These are phyloP conservation scores for Aspergillus incahuasiensis DNA, from an alignment of 495 filamentous ascomycete species.

Conservation along the genomic window DNA sequence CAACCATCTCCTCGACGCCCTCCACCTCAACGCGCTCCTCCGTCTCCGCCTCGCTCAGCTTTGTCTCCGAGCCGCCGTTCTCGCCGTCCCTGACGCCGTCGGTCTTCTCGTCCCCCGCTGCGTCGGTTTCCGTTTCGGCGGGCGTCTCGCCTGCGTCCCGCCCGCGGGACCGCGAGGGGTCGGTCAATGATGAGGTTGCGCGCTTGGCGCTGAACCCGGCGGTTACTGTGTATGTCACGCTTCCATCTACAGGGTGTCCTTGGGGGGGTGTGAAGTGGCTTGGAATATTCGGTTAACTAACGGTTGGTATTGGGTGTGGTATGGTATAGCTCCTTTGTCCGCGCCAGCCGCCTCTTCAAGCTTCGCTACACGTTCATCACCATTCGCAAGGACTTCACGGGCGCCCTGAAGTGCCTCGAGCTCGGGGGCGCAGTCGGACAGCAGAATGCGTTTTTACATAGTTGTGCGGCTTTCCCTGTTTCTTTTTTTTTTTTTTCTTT, in stretches of 20 bases:
- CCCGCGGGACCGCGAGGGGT: constrained; percentile 33
- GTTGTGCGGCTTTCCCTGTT: constrained; percentile 22
- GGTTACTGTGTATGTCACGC: constrained; percentile 41
- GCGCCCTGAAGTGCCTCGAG: constrained; percentile 36
- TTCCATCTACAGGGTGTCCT: no score
- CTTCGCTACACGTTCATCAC: constrained; percentile 42
- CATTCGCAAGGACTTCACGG: constrained; percentile 38
- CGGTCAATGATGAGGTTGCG: constrained; percentile 34
- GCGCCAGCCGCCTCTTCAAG: constrained; percentile 37
- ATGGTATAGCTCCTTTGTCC: constrained; percentile 44
- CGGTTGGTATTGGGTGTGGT: no score
- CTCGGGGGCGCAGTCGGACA: constrained; percentile 38
- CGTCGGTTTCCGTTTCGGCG: constrained; percentile 17
- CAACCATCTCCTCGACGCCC: neutral
- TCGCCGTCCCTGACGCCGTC: constrained; percentile 37
- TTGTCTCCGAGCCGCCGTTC: neutral
- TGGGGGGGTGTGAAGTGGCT: no score
- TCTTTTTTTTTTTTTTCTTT: neutral
- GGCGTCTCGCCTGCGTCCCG: constrained; percentile 23
- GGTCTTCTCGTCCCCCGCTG: constrained; percentile 36
- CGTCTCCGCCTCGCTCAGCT: neutral
- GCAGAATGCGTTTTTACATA: constrained; percentile 39
- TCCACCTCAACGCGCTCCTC: neutral
- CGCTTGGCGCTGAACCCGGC: constrained; percentile 33
- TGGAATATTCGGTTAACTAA: no score